phyloP scores from a whole-genome alignment of 345 rosid species.

The Erucastrum elatum region DNA sequence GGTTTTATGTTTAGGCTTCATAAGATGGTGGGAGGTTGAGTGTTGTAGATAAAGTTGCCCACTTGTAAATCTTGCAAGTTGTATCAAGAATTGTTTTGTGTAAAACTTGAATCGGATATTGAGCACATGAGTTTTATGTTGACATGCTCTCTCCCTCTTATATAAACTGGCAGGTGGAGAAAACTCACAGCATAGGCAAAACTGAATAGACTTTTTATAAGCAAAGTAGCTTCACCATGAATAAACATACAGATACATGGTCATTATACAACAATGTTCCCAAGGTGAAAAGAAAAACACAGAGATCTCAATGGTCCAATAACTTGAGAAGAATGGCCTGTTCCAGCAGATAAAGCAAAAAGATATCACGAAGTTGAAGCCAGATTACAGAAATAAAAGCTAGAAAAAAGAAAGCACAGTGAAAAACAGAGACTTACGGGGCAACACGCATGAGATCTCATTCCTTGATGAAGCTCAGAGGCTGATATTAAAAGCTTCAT shows the following conservation, averaged over 20 bases:
- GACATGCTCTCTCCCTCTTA: background rate
- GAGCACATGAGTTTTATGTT: background rate
- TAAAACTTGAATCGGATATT: background rate
- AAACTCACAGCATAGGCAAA: background rate
- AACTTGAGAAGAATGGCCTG: conserved; percentile 50
- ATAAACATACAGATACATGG: conserved; percentile 4
- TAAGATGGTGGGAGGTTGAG: background rate
- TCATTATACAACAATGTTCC: background rate
- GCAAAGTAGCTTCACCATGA: conserved; percentile 3
- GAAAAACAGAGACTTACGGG: conserved; percentile 60
- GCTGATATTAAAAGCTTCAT: conserved; percentile 74
- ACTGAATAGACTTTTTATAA: background rate
- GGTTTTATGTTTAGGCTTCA: background rate
- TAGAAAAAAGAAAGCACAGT: background rate
- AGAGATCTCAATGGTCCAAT: conserved; percentile 37
- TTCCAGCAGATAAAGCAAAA: background rate
- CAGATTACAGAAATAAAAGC: background rate
- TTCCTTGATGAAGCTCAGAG: conserved; percentile 67
- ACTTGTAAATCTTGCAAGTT: background rate
- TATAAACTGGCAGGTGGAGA: background rate
- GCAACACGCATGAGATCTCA: conserved; percentile 76
- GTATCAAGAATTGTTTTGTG: background rate
- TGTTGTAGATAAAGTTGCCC: conserved; percentile 19
- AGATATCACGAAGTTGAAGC: conserved; percentile 3
- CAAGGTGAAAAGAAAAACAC: background rate